Conservation (phyloP, 192 early-diverging fungal genomes). For the Spinellus fusiger region DNA sequence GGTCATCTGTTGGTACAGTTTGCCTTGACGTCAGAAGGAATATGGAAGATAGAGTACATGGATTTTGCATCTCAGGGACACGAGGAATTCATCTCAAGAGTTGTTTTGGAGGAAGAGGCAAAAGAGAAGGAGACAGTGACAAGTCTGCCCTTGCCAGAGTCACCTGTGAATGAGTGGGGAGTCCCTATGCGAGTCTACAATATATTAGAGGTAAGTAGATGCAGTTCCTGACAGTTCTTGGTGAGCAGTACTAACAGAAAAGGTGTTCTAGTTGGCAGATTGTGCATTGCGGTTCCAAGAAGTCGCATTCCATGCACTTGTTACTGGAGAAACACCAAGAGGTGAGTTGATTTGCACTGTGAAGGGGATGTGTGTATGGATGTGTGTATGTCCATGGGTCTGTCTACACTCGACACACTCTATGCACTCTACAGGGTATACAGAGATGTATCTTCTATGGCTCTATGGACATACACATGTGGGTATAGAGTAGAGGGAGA, state of each 20-base stretch:
- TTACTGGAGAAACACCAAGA: slow-evolving; percentile 6
- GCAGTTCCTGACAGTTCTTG: background rate
- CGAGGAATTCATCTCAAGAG: slow-evolving; percentile 9
- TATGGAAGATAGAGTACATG: slow-evolving; percentile 18
- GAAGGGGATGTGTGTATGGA: background rate
- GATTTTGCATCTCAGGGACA: slow-evolving; percentile 15
- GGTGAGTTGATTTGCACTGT: slow-evolving; percentile 1
- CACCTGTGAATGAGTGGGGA: slow-evolving; percentile 13
- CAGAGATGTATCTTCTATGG: background rate
- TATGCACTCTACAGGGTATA: background rate
- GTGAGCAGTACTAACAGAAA: background rate
- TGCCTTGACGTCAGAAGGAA: background rate
- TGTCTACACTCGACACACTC: background rate
- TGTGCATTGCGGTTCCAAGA: slow-evolving; percentile 4
- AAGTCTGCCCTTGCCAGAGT: slow-evolving; percentile 1
- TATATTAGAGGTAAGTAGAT: slow-evolving; percentile 10
- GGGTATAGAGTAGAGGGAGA: no score
- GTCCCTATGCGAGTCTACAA: slow-evolving; percentile 13
- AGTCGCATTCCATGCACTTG: slow-evolving; percentile 11
- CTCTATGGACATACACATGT: no score
- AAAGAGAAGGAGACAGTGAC: slow-evolving; percentile 2
- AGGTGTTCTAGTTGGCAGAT: slow-evolving; percentile 3
- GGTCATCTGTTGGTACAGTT: slow-evolving; percentile 19
- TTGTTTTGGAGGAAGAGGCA: background rate
- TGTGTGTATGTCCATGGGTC: no score